These are phyloP conservation scores for Blastomyces silverae DNA, from an alignment of 2,329 filamentous ascomycete species.

Conservation along the genomic window DNA sequence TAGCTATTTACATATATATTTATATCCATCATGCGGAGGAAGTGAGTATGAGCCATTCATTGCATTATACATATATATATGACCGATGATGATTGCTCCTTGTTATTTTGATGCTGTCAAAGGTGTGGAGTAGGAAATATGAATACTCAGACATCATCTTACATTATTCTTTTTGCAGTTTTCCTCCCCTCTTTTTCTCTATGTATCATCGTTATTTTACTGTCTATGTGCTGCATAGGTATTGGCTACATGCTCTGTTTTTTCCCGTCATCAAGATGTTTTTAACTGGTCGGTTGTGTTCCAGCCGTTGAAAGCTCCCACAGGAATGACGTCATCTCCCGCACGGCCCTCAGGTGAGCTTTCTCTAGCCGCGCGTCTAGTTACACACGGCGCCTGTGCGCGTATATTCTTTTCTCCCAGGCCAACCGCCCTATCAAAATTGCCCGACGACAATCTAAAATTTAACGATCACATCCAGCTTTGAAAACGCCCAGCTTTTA, in stretches of 20 bases:
- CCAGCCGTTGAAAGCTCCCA: not conserved
- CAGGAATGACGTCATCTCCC: constrained; percentile 14
- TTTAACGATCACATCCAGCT: not conserved
- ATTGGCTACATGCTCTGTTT: too few relatives aligned
- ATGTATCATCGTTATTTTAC: too few relatives aligned
- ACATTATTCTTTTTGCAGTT: not conserved
- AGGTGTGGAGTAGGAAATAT: not conserved
- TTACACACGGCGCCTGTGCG: not conserved
- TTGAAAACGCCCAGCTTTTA: not conserved
- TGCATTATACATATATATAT: not conserved
- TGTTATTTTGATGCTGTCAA: not conserved
- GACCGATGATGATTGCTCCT: not conserved
- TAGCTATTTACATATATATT: not conserved
- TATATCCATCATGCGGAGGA: not conserved
- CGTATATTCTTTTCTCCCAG: not conserved
- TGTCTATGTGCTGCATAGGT: too few relatives aligned
- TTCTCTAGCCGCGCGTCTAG: not conserved
- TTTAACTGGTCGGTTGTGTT: not conserved
- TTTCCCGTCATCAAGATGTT: not conserved
- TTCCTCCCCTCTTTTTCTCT: not conserved
- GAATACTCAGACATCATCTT: not conserved
- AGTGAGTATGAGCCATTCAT: not conserved
- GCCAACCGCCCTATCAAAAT: constrained; percentile 1
- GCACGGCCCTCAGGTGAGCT: too few relatives aligned
- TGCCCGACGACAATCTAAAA: not conserved